Percentiles rank a stretch among this genome's conserved stretches.
Evolutionary conservation across 768 basidiomycete species (phyloP).

Genomic region (Neoboletus brunneissimus): DNA sequence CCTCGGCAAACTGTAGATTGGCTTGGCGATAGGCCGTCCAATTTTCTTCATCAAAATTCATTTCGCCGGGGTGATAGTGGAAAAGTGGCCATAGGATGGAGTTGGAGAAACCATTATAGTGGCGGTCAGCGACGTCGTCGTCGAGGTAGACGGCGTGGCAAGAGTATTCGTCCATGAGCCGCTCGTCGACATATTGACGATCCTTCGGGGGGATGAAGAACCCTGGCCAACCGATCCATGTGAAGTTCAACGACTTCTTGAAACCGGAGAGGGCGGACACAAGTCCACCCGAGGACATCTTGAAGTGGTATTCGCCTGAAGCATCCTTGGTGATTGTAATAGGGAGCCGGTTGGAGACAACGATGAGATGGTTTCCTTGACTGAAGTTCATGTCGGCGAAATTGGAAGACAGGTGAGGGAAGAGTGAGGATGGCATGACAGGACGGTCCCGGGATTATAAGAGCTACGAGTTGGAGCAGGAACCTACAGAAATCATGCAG

Average conservation of each 20-base stretch:
- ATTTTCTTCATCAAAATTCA: slow-evolving; percentile 99
- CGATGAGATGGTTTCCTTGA: slow-evolving; percentile 75
- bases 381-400: slow-evolving; percentile 43
- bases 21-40: slow-evolving; percentile 98
- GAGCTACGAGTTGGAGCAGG: slow-evolving; percentile 19
- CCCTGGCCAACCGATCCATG: slow-evolving; percentile 96
- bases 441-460: slow-evolving; percentile 24
- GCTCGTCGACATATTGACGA: slow-evolving; percentile 84
- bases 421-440: slow-evolving; percentile 28
- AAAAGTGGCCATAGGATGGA: slow-evolving; percentile 99
- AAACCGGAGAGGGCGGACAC: slow-evolving; percentile 96
- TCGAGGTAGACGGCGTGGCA: slow-evolving; percentile 98
- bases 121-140: slow-evolving; percentile 96
- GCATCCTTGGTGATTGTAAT: slow-evolving; percentile 95
- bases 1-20: slow-evolving; percentile 92
- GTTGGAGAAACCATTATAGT: slow-evolving; percentile 99
- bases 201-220: slow-evolving; percentile 93
- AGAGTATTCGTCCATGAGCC: slow-evolving; percentile 91
- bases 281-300: slow-evolving; percentile 98
- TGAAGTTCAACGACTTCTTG: slow-evolving; percentile 97
- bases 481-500: slow-evolving; percentile 20
- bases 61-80: slow-evolving; percentile 99
- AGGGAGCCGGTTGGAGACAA: slow-evolving; percentile 93
- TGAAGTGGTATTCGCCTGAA: slow-evolving; percentile 92
- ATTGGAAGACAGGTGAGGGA: slow-evolving; percentile 23